A percentile compares a stretch with the other conserved stretches of the same genome.
Evolutionary conservation across 2,329 filamentous ascomycete genomes (phyloP).

Genomic region (Cladosporium sp.): DNA sequence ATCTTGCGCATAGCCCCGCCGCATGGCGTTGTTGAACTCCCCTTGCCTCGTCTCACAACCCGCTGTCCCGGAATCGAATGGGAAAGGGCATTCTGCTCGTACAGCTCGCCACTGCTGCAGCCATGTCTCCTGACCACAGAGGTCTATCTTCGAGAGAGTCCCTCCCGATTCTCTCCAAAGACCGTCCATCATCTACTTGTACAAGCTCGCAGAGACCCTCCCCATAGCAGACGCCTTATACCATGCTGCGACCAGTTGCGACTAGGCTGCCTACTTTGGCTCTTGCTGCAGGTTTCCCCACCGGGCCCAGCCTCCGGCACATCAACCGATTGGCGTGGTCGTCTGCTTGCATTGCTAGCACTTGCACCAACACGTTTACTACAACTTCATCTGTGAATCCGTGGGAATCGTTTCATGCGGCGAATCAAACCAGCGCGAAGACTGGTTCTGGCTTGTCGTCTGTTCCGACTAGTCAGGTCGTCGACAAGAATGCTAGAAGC

Average conservation of each 20-base stretch:
- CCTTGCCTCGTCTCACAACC: conserved; percentile 2
- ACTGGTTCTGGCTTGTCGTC: background rate
- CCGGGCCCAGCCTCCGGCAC: background rate
- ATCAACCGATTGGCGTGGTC: conserved; percentile 4
- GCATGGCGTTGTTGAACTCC: background rate
- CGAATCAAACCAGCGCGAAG: background rate
- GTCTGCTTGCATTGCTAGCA: background rate
- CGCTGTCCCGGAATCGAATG: conserved; percentile 3
- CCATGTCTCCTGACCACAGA: conserved; percentile 6
- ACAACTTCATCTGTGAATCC: background rate
- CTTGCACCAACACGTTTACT: background rate
- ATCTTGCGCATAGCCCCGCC: conserved; percentile 1
- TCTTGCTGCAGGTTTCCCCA: background rate
- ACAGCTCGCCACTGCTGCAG: background rate
- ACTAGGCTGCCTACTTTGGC: background rate
- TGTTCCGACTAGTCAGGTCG: background rate
- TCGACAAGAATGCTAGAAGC: background rate
- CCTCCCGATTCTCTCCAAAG: background rate
- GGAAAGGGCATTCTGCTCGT: background rate
- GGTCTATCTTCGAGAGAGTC: too few species aligned
- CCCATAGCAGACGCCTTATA: background rate
- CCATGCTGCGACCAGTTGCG: background rate
- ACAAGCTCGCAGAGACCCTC: background rate
- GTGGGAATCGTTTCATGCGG: background rate
- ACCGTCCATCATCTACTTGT: background rate